Conservation (phyloP, 768 basidiomycete genomes). For the Lanmaoa rubissima region DNA sequence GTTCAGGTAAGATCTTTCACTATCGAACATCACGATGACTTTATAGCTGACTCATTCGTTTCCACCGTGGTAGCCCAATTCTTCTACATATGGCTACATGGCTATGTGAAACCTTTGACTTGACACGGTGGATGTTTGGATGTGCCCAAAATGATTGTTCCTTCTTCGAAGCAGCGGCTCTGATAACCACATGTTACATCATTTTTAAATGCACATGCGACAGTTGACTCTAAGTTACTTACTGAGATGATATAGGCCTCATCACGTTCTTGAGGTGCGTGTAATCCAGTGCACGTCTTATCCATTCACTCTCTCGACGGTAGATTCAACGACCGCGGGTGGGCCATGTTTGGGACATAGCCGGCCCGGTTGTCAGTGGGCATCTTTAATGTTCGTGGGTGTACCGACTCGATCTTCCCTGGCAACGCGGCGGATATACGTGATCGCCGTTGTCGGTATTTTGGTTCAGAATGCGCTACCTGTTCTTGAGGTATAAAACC, state of each 20-base stretch:
- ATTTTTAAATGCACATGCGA: background rate
- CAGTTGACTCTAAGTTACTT: no score
- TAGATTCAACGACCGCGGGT: background rate
- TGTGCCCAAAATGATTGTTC: background rate
- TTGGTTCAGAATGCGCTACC: background rate
- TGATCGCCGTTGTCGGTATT: no score
- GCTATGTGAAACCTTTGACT: constrained; percentile 21
- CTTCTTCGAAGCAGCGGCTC: background rate
- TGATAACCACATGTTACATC: background rate
- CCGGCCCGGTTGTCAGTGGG: background rate
- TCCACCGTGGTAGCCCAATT: constrained; percentile 7
- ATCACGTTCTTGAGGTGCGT: background rate
- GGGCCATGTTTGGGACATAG: background rate
- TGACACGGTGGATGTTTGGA: background rate
- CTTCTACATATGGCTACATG: constrained; percentile 25
- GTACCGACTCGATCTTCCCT: background rate
- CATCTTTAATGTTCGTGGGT: no score
- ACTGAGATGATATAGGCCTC: background rate
- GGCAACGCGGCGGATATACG: background rate
- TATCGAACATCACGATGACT: background rate
- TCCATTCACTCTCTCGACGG: background rate
- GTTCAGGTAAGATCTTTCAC: constrained; percentile 27
- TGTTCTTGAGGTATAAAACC: background rate
- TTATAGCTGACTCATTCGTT: background rate
- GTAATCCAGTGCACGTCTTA: background rate